These are phyloP conservation scores for Phytophthora meadii DNA, from an alignment of 352 stramenopile species.

Conservation along the genomic window DNA sequence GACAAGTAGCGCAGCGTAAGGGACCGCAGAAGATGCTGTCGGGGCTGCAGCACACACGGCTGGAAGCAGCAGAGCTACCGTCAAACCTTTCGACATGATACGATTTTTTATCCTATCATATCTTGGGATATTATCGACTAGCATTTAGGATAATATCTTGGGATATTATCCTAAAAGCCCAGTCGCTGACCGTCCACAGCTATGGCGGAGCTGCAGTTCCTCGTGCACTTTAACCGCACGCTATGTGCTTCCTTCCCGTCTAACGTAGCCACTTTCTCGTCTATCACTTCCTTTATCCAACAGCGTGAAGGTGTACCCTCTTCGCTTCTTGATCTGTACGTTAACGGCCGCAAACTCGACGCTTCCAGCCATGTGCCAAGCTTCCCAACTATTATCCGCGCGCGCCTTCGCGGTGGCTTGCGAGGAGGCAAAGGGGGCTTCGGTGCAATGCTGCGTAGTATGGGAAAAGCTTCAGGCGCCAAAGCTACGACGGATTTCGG, in stretches of 20 bases:
- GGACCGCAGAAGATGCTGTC: background rate
- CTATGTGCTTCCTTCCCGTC: conserved; percentile 72
- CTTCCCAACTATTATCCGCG: conserved; percentile 68
- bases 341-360: conserved; percentile 57
- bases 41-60: conserved; percentile 3
- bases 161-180: background rate
- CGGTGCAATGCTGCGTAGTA: conserved; percentile 84
- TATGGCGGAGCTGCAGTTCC: conserved; percentile 71
- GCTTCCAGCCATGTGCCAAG: conserved; percentile 39
- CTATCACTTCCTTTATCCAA: conserved; percentile 54
- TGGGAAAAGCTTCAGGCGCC: conserved; percentile 73
- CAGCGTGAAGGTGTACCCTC: conserved; percentile 52
- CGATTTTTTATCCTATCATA: background rate
- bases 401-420: conserved; percentile 65
- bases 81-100: background rate
- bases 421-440: conserved; percentile 87
- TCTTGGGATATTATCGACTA: background rate
- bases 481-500: conserved; percentile 83
- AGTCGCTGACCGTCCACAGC: background rate
- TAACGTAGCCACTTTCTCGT: conserved; percentile 40
- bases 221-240: conserved; percentile 84
- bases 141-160: no score
- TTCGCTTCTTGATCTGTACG: conserved; percentile 64
- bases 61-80: conserved; percentile 11
- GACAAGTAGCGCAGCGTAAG: conserved; percentile 1